Conservation (phyloP, 257 asterid species). For the Solanum chmielewskii region DNA sequence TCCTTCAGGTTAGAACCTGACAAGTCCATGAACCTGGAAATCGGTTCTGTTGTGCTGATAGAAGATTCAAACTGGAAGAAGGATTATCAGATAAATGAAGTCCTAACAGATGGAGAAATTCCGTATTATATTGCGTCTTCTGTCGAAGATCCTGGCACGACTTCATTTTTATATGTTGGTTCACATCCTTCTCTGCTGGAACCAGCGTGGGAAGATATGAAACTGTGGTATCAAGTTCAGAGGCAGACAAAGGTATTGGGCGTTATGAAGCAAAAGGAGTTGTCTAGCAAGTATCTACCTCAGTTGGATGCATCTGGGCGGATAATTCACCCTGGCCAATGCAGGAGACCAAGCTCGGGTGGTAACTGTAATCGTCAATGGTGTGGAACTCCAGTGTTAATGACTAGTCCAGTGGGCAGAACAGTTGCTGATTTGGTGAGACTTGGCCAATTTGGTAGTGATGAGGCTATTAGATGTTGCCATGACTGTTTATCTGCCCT, state of each 20-base stretch:
- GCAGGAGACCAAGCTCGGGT: conserved; percentile 45
- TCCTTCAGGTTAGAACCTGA: conserved; percentile 36
- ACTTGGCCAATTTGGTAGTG: conserved; percentile 47
- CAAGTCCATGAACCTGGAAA: conserved; percentile 55
- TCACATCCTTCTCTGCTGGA: conserved; percentile 90
- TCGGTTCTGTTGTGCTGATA: conserved; percentile 55
- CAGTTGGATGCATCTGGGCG: conserved; percentile 70
- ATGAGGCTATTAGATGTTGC: conserved; percentile 83
- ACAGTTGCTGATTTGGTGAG: conserved; percentile 68
- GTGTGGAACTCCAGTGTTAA: conserved; percentile 81
- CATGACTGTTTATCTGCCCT: conserved; percentile 91
- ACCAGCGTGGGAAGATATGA: conserved; percentile 98
- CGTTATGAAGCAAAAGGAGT: conserved; percentile 75
- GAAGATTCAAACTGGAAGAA: conserved; percentile 66
- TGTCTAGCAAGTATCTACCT: conserved; percentile 77
- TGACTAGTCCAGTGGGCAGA: conserved; percentile 77
- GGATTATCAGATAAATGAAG: conserved; percentile 54
- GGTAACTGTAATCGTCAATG: conserved; percentile 68
- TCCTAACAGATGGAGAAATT: conserved; percentile 62
- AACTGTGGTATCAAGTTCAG: conserved; percentile 92
- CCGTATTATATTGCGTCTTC: conserved; percentile 49
- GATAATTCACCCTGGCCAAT: conserved; percentile 70
- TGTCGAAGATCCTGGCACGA: conserved; percentile 45
- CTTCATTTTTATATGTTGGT: conserved; percentile 62
- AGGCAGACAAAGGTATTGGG: conserved; percentile 88